Conservation (phyloP, 139 green algal genomes). For the Trebouxia sp. region DNA sequence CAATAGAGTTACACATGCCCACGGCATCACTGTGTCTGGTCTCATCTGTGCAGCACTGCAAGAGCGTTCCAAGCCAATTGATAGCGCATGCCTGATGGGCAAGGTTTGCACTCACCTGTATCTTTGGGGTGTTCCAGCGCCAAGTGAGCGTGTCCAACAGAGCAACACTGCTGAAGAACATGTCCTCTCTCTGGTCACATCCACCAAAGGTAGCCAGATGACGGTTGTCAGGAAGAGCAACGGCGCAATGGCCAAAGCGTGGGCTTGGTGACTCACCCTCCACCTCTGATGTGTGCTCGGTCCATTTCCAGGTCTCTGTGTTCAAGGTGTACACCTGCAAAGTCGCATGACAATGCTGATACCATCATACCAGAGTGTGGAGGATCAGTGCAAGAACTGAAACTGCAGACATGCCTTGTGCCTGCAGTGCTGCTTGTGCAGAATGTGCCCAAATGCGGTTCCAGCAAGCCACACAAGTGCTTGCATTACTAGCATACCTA, state of each 20-base stretch:
- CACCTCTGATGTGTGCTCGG: conserved; percentile 40
- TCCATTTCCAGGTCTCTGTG: conserved; percentile 36
- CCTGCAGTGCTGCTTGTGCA: too few relatives aligned
- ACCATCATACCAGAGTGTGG: too few relatives aligned
- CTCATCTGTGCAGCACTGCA: not conserved
- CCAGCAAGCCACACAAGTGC: too few relatives aligned
- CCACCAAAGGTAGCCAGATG: conserved; percentile 37
- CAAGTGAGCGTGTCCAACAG: conserved; percentile 43
- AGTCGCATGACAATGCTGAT: too few relatives aligned
- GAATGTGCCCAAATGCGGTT: too few relatives aligned
- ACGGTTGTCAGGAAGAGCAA: conserved; percentile 26
- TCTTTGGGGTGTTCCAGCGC: conserved; percentile 31
- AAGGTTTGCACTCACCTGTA: conserved; percentile 11
- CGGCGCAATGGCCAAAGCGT: conserved; percentile 29
- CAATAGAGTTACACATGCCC: not conserved
- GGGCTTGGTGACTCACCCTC: conserved; percentile 31
- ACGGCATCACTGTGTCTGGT: not conserved
- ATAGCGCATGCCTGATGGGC: too few relatives aligned
- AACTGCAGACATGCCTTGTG: too few relatives aligned
- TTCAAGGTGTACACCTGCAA: conserved; percentile 41
- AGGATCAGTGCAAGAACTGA: too few relatives aligned
- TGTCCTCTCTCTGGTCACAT: not conserved
- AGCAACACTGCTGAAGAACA: conserved; percentile 33
- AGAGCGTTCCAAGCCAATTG: too few relatives aligned
- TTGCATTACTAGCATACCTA: too few relatives aligned